Evolutionary conservation across 129 eudicot genomes (phyloP), one percentile per base, ranked within the genome.

Genomic region (Rutidosis leptorrhynchoides): DNA sequence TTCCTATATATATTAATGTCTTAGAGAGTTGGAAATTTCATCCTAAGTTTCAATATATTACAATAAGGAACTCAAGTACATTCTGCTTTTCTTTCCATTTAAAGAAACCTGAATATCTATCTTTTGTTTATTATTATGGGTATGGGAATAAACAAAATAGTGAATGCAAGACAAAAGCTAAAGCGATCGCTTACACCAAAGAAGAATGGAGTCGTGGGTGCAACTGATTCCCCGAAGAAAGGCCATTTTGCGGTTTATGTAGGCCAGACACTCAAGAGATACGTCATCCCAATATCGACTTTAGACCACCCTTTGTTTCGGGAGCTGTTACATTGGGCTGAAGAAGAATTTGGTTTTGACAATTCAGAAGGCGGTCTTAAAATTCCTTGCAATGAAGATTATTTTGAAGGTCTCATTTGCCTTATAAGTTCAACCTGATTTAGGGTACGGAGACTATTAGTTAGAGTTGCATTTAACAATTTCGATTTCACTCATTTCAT

Each of bases 311-410:
- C 87, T 32, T 72, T 83, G 67, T 83, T 83, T 68, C 68, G 82
- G 19, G 84, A 79, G 46, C 79, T 83, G 58, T 79, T 83, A 68
- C 79, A 58, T 68, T 83, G 81, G 87, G 78, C 84, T 0, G 87
- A 79, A 83, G 87, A 83, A 59, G 87, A 83, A 71, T 83, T 79
- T 58, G 83, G 87, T 24, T 83, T 83, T 22, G 81, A 83, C 28
- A 74, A 79, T 59, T 78, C 83, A 7, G 79, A 71, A 69, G 83
- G 87, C 49, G 87, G 87, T 16, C 73, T 83, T 57, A 75, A 49
- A 42, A 79, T 83, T 51, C 87, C 84, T 68, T 83, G 87, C 64
- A 63, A 66, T 68, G 87, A 79, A 83, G 84, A 83, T 71, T 83
- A 83, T 60, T 83, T 83, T 45, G 67, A 65, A 63, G 77, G 79